These are phyloP conservation scores for Beauveria sp. DNA, from an alignment of 2,329 filamentous ascomycete species.

Conservation along the genomic window DNA sequence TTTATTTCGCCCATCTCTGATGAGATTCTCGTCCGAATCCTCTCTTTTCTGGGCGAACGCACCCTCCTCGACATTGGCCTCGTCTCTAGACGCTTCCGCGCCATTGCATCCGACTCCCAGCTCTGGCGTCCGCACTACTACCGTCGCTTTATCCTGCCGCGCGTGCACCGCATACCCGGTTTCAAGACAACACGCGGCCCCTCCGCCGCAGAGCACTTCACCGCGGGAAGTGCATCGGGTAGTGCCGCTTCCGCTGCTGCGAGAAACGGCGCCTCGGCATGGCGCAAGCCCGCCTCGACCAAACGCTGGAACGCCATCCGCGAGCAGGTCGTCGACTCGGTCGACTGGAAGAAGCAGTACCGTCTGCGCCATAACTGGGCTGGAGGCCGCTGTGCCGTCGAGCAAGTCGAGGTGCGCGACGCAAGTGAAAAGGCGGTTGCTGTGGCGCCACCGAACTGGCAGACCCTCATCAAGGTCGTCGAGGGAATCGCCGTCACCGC, in stretches of 20 bases:
- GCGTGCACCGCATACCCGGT: conserved; percentile 68
- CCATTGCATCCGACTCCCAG: conserved; percentile 71
- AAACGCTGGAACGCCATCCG: conserved; percentile 4
- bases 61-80: conserved; percentile 56
- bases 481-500: conserved; percentile 73
- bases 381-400: conserved; percentile 69
- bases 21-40: conserved; percentile 77
- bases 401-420: conserved; percentile 58
- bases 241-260: no score
- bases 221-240: conserved; percentile 22
- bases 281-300: conserved; percentile 32
- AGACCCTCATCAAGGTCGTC: conserved; percentile 69
- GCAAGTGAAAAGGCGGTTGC: conserved; percentile 21
- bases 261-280: conserved; percentile 21
- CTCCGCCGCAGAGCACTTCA: conserved; percentile 19
- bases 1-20: conserved; percentile 69
- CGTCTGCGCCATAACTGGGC: conserved; percentile 88
- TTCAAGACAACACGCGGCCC: conserved; percentile 33
- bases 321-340: conserved; percentile 23
- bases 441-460: conserved; percentile 24
- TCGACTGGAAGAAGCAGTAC: conserved; percentile 86
- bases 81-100: conserved; percentile 68
- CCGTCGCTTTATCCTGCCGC: conserved; percentile 73
- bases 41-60: conserved; percentile 65
- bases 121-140: conserved; percentile 91